These are phyloP conservation scores for Astraeus odoratus DNA, from an alignment of 768 basidiomycete genomes.

Conservation along the genomic window DNA sequence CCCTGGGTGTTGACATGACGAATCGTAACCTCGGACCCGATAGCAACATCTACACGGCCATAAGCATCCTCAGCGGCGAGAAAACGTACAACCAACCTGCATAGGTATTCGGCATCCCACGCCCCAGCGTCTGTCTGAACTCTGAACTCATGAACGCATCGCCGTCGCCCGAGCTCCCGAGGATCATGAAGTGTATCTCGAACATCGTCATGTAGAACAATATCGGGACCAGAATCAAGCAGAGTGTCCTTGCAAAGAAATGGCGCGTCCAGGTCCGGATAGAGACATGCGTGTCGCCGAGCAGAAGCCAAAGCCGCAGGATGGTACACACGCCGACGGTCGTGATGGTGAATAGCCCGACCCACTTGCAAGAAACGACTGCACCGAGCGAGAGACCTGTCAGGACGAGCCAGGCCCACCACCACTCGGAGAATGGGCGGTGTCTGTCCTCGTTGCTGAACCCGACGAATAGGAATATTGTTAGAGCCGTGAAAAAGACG, in stretches of 20 bases:
- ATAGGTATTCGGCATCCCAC: slow-evolving; percentile 88
- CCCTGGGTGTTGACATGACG: slow-evolving; percentile 96
- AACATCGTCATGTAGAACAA: slow-evolving; percentile 97
- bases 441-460: slow-evolving; percentile 90
- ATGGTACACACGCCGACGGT: slow-evolving; percentile 85
- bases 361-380: slow-evolving; percentile 95
- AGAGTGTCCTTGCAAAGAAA: slow-evolving; percentile 83
- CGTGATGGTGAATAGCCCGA: slow-evolving; percentile 95
- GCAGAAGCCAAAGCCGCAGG: slow-evolving; percentile 79
- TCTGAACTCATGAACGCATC: slow-evolving; percentile 99
- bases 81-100: slow-evolving; percentile 54
- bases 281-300: slow-evolving; percentile 79
- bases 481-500: slow-evolving; percentile 94
- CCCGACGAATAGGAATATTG: slow-evolving; percentile 77
- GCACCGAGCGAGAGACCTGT: slow-evolving; percentile 89
- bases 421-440: slow-evolving; percentile 71
- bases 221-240: slow-evolving; percentile 79
- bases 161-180: slow-evolving; percentile 89
- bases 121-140: slow-evolving; percentile 91
- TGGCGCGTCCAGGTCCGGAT: slow-evolving; percentile 74
- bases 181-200: slow-evolving; percentile 85
- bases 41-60: slow-evolving; percentile 56
- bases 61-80: background rate
- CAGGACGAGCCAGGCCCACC: slow-evolving; percentile 91
- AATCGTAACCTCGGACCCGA: slow-evolving; percentile 78